Evolutionary conservation across 768 basidiomycete genomes (phyloP), one percentile per base, ranked within the genome.

Genomic region (Gloeophyllum trabeum): DNA sequence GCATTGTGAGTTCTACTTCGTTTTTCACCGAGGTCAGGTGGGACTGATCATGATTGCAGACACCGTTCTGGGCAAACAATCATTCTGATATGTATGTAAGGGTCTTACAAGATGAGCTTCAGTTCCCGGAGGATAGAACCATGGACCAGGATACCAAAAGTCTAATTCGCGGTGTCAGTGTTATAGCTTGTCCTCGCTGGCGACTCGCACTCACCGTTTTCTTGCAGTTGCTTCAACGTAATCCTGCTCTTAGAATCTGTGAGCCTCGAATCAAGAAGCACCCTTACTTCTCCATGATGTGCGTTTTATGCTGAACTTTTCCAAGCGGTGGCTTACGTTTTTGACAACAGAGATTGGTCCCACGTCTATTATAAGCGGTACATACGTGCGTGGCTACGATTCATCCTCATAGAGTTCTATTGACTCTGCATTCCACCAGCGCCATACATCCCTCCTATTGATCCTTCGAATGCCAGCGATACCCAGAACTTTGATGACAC

Each of bases 401-500:
- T n/a, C 41, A 32, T 39, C 6, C 22, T 49, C 37, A 14, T 34
- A 21, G 28, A 44, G 37, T 20, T 43, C 34, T 42, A 32, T 19
- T 43, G 12, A 39, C 22, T 48, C 46, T 51, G 49, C 41, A 43
- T 44, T 16, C 49, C 20, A 42, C 35, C 50, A 90, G 87, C 91
- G 63, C 89, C 89, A 34, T 91, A 92, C 70, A 89, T 91, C 55
- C 90, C 89, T 13, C 84, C 84, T 23, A 88, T 91, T 56, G 88
- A 93, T 58, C 84, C 87, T 18, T 76, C 76, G 34, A 89, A 94
- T 62, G 92, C 92, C 46, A 80, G 81, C 53, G 96, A 99, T 73
- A 93, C 89, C 50, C 88, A 89, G 60, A 97, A 98, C 63, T 99
- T 98, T 60, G 94, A 98, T 60, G 88, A 93, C 48, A 81, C 88